Conservation (phyloP, 176 grass and related monocot genomes). For the Luzula sylvatica region DNA sequence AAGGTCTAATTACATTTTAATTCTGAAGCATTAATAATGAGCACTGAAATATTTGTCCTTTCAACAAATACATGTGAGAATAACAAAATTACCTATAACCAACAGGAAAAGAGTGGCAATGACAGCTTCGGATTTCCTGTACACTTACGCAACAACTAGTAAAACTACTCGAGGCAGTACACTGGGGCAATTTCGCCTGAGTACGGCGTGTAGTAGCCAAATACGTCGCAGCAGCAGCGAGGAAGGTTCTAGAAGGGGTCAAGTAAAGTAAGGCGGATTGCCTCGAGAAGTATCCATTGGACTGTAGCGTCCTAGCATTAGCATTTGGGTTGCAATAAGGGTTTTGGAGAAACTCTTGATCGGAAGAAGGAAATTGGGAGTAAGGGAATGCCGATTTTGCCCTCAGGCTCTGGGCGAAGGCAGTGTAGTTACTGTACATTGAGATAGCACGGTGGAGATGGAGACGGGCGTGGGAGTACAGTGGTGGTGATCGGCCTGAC, state of each 20-base stretch:
- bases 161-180: neutral
- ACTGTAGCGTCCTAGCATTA: slow-evolving; percentile 6
- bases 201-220: slow-evolving; percentile 12
- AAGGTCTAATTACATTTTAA: neutral
- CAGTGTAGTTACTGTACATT: slow-evolving; percentile 52
- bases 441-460: neutral
- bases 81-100: neutral
- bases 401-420: slow-evolving; percentile 24
- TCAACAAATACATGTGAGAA: neutral
- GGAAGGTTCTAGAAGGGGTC: slow-evolving; percentile 17
- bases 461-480: neutral
- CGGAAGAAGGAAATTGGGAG: slow-evolving; percentile 16
- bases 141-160: slow-evolving; percentile 15
- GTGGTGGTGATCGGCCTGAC: neutral
- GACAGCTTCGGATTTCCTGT: slow-evolving; percentile 1
- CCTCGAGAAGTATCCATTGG: slow-evolving; percentile 40
- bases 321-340: slow-evolving; percentile 21
- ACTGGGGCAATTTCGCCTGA: slow-evolving; percentile 12
- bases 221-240: slow-evolving; percentile 11
- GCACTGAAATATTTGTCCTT: neutral
- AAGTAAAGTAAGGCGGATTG: slow-evolving; percentile 25
- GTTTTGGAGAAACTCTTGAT: slow-evolving; percentile 20
- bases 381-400: slow-evolving; percentile 30
- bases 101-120: neutral
- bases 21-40: neutral